These are phyloP conservation scores for Tetrapyrgos nigripes DNA, from an alignment of 1,284 basidiomycete genomes.

Conservation along the genomic window DNA sequence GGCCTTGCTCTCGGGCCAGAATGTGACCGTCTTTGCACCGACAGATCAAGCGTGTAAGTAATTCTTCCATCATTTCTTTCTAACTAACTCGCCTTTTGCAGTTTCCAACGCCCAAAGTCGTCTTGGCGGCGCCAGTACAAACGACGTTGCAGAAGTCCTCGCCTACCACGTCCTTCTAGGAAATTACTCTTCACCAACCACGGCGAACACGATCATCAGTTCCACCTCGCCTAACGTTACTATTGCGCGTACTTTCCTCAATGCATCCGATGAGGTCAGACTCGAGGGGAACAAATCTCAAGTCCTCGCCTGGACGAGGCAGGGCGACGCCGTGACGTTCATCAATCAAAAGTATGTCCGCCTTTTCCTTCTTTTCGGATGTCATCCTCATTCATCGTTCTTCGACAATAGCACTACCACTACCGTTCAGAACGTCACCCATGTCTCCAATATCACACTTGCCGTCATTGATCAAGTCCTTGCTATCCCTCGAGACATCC, in stretches of 20 bases:
- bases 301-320: constrained; percentile 67
- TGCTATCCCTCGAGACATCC: constrained; percentile 3
- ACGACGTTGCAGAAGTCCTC: constrained; percentile 40
- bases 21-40: constrained; percentile 56
- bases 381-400: constrained; percentile 19
- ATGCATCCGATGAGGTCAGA: constrained; percentile 49
- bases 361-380: background rate
- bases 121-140: constrained; percentile 38
- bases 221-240: constrained; percentile 58
- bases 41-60: constrained; percentile 52
- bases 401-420: constrained; percentile 33
- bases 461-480: constrained; percentile 12
- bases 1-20: constrained; percentile 42
- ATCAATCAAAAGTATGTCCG: constrained; percentile 60
- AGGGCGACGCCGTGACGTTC: constrained; percentile 52
- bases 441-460: constrained; percentile 34
- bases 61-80: background rate
- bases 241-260: constrained; percentile 68
- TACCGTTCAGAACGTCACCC: constrained; percentile 42
- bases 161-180: constrained; percentile 71
- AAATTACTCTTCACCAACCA: constrained; percentile 45
- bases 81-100: constrained; percentile 12
- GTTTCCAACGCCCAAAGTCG: constrained; percentile 43
- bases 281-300: constrained; percentile 65
- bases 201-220: constrained; percentile 32